Evolutionary conservation across 169 alveolate species (phyloP), one percentile per base, ranked within the genome.

Genomic region (Plasmodium fragile): DNA sequence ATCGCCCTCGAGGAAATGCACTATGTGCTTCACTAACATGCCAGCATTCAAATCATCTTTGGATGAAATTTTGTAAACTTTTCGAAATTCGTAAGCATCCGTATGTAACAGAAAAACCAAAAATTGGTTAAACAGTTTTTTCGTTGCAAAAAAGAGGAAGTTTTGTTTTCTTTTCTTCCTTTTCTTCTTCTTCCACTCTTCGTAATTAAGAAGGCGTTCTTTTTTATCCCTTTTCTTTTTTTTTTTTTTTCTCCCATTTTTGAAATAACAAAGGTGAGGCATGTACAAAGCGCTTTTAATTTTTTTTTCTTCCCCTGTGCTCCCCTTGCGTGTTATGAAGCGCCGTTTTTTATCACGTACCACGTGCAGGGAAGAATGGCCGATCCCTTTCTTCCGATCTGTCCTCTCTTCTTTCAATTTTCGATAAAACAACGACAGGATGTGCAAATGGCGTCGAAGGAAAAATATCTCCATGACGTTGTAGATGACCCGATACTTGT

Each of bases 121-220:
- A 87, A 87, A 87, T 39, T 65, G 79, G 34, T 78, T 87, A 87
- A 87, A 87, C 71, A 87, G 16, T 18, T 87, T 87, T 87, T 87
- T 87, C 32, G 81, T 87, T 10, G 70, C 45, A 41, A 87, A 87
- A 78, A 87, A 87, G 81, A 28, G 81, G 81, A 55, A 78, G 28
- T 8, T 71, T 25, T 70, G 41, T 69, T 77, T 85, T 41, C 65
- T 30, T 53, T 45, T 83, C 52, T 71, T 72, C 75, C 18, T 83
- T 4, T 49, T 11, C 25, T 84, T 84, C 13, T 45, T 49, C 18
- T 41, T 39, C 10, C 25, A 49, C 16, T 16, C 39, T 25, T 32
- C 69, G 22, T 43, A 8, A n/a, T 41, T 30, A 78, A 16, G 83
- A 78, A 16, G 83, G 49, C 32, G 83, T 80, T 80, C 22, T 34